phyloP scores from a whole-genome alignment of 164 flowering plant species.

The Protea cynaroides region DNA sequence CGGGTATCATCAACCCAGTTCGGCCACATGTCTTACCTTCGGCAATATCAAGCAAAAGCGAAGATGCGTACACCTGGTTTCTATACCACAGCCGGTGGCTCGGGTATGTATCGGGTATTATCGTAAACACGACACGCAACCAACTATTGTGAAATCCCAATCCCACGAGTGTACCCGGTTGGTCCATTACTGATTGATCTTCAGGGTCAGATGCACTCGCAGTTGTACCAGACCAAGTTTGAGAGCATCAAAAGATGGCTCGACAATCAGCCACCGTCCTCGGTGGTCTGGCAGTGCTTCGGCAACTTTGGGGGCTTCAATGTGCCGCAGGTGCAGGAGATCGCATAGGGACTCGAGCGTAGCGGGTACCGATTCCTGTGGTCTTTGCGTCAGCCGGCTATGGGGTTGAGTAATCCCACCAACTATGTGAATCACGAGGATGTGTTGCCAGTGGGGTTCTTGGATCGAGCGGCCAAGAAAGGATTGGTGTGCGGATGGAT shows the following conservation, averaged over 20 bases:
- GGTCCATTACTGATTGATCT: conserved; percentile 29
- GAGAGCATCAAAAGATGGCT: background rate
- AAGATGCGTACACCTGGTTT: background rate
- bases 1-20: conserved; percentile 15
- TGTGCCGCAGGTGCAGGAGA: conserved; percentile 24
- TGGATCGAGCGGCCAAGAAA: conserved; percentile 13
- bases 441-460: conserved; percentile 23
- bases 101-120: conserved; percentile 22
- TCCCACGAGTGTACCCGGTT: conserved; percentile 29
- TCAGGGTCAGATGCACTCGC: background rate
- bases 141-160: background rate
- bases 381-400: conserved; percentile 20
- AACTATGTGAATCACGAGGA: conserved; percentile 10
- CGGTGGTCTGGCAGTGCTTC: conserved; percentile 41
- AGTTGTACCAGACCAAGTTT: background rate
- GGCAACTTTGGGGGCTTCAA: conserved; percentile 28
- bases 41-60: background rate
- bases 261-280: conserved; percentile 23
- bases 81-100: conserved; percentile 11
- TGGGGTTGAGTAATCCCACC: background rate
- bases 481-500: conserved; percentile 35
- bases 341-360: conserved; percentile 28
- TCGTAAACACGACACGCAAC: conserved; percentile 24
- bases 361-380: conserved; percentile 31
- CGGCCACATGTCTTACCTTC: conserved; percentile 15